Evolutionary conservation across 306 rosid species (phyloP).

Genomic region (Glycine latifolia): DNA sequence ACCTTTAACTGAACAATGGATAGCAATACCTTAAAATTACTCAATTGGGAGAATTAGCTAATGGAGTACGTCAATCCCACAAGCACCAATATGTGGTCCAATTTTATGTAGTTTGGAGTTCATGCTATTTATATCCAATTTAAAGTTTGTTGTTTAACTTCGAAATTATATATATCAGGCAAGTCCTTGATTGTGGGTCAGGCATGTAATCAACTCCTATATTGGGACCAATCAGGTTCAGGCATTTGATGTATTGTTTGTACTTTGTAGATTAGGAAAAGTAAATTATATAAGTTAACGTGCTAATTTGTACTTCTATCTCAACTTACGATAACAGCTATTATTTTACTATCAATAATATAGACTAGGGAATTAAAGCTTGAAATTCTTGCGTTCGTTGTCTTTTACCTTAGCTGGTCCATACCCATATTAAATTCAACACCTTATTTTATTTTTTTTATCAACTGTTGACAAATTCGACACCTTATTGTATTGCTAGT

Average conservation of each 20-base stretch:
- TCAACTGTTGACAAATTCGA: neutral
- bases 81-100: constrained; percentile 3
- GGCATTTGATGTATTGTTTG: constrained; percentile 25
- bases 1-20: constrained; percentile 25
- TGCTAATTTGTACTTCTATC: neutral
- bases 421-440: neutral
- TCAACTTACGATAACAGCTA: neutral
- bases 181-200: constrained; percentile 4
- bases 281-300: neutral
- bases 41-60: neutral
- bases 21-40: constrained; percentile 2
- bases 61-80: constrained; percentile 7
- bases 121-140: neutral
- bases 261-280: neutral
- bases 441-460: neutral
- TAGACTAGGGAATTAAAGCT: neutral
- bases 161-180: neutral
- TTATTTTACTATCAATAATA: neutral
- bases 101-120: neutral
- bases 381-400: neutral
- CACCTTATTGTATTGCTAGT: too few relatives aligned
- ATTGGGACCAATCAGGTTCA: neutral
- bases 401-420: neutral
- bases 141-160: neutral
- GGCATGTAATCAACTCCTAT: neutral